Evolutionary conservation across 768 basidiomycete species (phyloP), one percentile per base, ranked within the genome.

Genomic region (Lactifluus subvellereus): DNA sequence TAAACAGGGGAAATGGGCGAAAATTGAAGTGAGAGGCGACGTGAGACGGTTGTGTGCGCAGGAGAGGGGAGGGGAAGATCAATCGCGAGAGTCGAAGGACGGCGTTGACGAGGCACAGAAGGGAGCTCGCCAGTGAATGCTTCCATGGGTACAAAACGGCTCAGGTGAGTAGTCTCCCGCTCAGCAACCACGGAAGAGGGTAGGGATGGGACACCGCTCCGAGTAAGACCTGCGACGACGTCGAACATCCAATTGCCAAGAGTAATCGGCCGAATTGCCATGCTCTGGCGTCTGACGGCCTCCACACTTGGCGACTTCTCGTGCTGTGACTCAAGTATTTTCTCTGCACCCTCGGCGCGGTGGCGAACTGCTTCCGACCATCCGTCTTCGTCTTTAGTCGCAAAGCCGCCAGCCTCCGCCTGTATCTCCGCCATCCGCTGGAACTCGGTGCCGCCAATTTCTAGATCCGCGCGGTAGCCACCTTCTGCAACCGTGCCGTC

Each of bases 181-280:
- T 61, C 61, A 20, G 71, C 67, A 11, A 71, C 72, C 8, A 71
- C 30, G 18, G 71, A 68, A 3, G 75, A 69, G 6, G 69, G 65
- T 4, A 72, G 69, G 10, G 67, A 69, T 33, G 56, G 62, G 2
- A 68, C 60, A 37, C 66, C 62, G 4, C 73, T 68, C 56, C 73
- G 74, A 0, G 85, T 85, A 20, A 91, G 74, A 52, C 89, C 88
- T 0, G 83, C 79, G 40, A 92, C 79, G 60, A 80, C 89, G 42
- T 93, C 89, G 61, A 90, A 82, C 90, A 91, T 91, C 91, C 91
- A 92, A 66, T 83, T 84, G n/a, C 86, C 85, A 27, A 87, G 75
- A 0, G 87, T 84, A 48, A 84, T 70, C 1, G 84, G 84, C 6
- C 85, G 82, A 35, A 83, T 75, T 5, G 74, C 74, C 47, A 81